These are phyloP conservation scores for Hypholoma fasciculare DNA, from an alignment of 768 basidiomycete species.

Conservation along the genomic window DNA sequence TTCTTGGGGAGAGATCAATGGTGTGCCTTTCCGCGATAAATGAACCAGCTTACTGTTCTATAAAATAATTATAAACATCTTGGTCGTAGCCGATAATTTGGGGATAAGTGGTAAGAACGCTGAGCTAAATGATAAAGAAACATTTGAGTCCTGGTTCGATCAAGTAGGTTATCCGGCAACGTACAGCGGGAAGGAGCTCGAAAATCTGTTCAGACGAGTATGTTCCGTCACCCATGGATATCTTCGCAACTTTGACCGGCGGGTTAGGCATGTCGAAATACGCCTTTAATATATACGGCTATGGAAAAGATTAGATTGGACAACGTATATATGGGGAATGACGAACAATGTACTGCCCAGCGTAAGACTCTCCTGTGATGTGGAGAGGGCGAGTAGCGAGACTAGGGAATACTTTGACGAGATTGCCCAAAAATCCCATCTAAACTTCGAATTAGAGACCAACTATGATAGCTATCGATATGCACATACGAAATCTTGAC, in stretches of 20 bases:
- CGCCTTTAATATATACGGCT: slow-evolving; percentile 78
- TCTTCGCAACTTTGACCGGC: slow-evolving; percentile 66
- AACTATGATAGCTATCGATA: not conserved
- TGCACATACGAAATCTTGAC: slow-evolving; percentile 47
- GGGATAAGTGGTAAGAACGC: slow-evolving; percentile 68
- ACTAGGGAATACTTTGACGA: slow-evolving; percentile 74
- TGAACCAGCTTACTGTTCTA: slow-evolving; percentile 52
- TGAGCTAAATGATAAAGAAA: slow-evolving; percentile 35
- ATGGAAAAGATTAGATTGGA: not conserved
- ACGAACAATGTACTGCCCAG: slow-evolving; percentile 68
- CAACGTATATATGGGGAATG: no score
- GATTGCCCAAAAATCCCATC: slow-evolving; percentile 72
- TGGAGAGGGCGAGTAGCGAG: slow-evolving; percentile 66
- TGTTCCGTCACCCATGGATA: slow-evolving; percentile 72
- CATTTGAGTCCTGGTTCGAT: not conserved
- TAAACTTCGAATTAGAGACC: slow-evolving; percentile 21
- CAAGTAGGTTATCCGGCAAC: slow-evolving; percentile 11
- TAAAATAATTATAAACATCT: slow-evolving; percentile 67
- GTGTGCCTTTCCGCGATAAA: not conserved
- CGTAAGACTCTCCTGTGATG: slow-evolving; percentile 74
- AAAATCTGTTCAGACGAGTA: slow-evolving; percentile 53
- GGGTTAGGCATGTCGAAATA: slow-evolving; percentile 64
- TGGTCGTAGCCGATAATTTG: slow-evolving; percentile 75
- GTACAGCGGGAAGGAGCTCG: slow-evolving; percentile 55
- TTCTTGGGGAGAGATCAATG: slow-evolving; percentile 32